phyloP scores from a whole-genome alignment of 2,329 filamentous ascomycete genomes.

The Colletotrichum eleusines region DNA sequence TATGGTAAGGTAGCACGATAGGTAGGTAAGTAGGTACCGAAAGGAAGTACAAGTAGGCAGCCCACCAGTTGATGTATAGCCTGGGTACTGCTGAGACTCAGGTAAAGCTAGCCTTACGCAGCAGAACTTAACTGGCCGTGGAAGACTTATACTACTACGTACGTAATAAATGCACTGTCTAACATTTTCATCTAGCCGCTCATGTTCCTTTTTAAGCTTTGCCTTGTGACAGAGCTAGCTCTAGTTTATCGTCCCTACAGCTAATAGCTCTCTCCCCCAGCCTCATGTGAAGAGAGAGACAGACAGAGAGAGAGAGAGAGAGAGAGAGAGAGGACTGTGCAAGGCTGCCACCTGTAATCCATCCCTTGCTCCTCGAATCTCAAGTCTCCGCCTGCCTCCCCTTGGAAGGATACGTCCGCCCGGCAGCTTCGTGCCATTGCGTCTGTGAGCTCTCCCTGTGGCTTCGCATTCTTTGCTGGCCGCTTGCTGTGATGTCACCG shows the following conservation, averaged over 20 bases:
- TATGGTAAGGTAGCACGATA: background rate
- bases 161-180: too few species aligned
- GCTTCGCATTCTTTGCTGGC: background rate
- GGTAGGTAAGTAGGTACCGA: background rate
- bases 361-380: background rate
- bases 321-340: too few species aligned
- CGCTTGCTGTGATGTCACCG: slow-evolving; percentile 1
- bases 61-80: too few species aligned
- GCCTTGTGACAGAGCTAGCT: background rate
- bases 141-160: background rate
- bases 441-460: background rate
- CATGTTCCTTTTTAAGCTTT: background rate
- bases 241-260: too few species aligned
- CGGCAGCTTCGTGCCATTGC: background rate
- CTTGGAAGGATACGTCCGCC: background rate
- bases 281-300: slow-evolving; percentile 18
- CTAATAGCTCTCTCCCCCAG: too few species aligned
- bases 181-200: background rate
- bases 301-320: too few species aligned
- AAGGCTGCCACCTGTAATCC: background rate
- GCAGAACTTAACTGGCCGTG: background rate
- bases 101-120: background rate
- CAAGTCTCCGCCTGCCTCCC: too few species aligned
- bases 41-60: background rate
- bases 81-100: background rate